Percentiles rank a stretch among this genome's conserved stretches.
Evolutionary conservation across 352 stramenopile species (phyloP).

Genomic region (Phytophthora ramorum): DNA sequence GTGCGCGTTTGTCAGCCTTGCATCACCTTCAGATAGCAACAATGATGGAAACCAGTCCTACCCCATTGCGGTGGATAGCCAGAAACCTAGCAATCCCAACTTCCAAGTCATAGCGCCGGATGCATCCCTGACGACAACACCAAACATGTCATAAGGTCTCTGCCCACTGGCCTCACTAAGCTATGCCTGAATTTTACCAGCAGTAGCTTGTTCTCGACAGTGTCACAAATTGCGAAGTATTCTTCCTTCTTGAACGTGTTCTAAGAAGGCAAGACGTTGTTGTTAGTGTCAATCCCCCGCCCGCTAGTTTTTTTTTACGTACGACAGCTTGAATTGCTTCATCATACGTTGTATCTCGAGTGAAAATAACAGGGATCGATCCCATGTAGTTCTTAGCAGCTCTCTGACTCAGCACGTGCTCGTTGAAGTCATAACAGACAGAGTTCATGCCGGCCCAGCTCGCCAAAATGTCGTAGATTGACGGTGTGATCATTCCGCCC

Average conservation of each 20-base stretch:
- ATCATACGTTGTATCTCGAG: conserved; percentile 75
- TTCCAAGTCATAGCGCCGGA: conserved; percentile 78
- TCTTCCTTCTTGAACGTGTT: conserved; percentile 76
- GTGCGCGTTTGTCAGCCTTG: too few species aligned
- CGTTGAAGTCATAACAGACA: conserved; percentile 85
- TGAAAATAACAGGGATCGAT: conserved; percentile 62
- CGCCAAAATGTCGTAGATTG: conserved; percentile 87
- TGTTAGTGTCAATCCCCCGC: too few species aligned
- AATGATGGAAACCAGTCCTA: conserved; percentile 15
- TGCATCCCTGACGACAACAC: conserved; percentile 45
- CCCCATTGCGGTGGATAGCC: conserved; percentile 60
- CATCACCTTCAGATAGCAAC: too few species aligned
- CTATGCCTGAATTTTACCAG: conserved; percentile 38
- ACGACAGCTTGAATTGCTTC: conserved; percentile 73
- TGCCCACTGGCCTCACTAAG: too few species aligned
- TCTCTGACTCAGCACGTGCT: conserved; percentile 77
- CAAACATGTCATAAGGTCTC: too few species aligned
- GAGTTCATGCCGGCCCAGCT: conserved; percentile 82
- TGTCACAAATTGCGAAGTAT: conserved; percentile 81
- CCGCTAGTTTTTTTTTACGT: background rate
- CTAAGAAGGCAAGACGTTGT: conserved; percentile 19
- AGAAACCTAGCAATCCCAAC: conserved; percentile 78
- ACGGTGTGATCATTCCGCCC: conserved; percentile 71
- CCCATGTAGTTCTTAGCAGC: conserved; percentile 71
- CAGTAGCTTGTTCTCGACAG: conserved; percentile 48